Evolutionary conservation across 495 filamentous ascomycete species (phyloP).

Genomic region (Talaromyces proteolyticus): DNA sequence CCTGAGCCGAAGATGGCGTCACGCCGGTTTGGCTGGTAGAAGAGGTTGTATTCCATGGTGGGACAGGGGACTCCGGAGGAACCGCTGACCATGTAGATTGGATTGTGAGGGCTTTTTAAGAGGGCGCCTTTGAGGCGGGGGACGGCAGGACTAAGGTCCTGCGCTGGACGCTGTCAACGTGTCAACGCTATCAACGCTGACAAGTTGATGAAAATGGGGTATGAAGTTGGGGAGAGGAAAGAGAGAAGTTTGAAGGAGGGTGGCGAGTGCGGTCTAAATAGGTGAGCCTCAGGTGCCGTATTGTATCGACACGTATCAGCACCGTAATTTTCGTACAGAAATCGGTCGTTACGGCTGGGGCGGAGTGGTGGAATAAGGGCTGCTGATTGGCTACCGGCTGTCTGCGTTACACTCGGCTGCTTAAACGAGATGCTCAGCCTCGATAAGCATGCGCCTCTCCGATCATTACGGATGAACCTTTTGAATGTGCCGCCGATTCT

Average conservation of each 20-base stretch:
- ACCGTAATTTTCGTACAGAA: not conserved
- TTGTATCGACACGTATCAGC: not conserved
- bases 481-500: too few relatives aligned
- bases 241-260: not conserved
- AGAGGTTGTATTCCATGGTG: slow-evolving; percentile 2
- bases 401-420: not conserved
- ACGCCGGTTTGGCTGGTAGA: not conserved
- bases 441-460: not conserved
- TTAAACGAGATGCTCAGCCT: not conserved
- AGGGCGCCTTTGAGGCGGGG: slow-evolving; percentile 7
- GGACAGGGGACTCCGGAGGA: slow-evolving; percentile 3
- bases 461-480: too few relatives aligned
- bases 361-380: too few relatives aligned
- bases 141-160: slow-evolving; percentile 6
- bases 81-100: slow-evolving; percentile 4
- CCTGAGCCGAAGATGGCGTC: not conserved
- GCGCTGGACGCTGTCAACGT: slow-evolving; percentile 5
- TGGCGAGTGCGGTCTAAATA: not conserved
- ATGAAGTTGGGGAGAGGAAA: not conserved
- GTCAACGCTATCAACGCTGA: slow-evolving; percentile 1
- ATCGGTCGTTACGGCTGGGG: not conserved
- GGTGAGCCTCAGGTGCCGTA: not conserved
- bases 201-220: not conserved
- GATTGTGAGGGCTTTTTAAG: not conserved
- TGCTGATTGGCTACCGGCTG: not conserved